Evolutionary conservation across 768 basidiomycete species (phyloP).

Genomic region (Brasilioporus rufonigricans): DNA sequence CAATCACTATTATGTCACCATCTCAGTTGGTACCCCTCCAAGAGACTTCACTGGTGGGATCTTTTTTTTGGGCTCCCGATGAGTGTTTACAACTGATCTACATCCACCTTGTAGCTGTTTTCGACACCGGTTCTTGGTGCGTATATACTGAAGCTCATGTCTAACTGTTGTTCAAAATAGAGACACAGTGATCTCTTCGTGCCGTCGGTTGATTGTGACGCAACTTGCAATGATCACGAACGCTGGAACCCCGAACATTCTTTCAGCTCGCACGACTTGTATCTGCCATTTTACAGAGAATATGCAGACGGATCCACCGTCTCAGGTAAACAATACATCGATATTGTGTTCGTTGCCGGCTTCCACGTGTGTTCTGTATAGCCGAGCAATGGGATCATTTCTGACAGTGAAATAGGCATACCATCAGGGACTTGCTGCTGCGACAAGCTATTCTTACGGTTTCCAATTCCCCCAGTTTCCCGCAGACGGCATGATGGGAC

Average conservation of each 20-base stretch:
- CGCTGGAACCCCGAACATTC: slow-evolving; percentile 21
- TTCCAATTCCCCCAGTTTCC: not conserved
- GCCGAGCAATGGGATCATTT: too few species aligned
- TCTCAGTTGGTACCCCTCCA: too few species aligned
- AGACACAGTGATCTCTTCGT: too few species aligned
- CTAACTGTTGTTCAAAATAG: too few species aligned
- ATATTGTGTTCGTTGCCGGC: slow-evolving; percentile 18
- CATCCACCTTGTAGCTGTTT: too few species aligned
- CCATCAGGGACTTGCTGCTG: slow-evolving; percentile 7
- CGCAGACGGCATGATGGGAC: slow-evolving; percentile 24
- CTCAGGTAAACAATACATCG: slow-evolving; percentile 37
- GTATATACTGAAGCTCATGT: too few species aligned
- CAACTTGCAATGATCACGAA: slow-evolving; percentile 27
- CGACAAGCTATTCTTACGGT: not conserved
- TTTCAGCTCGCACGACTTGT: slow-evolving; percentile 23
- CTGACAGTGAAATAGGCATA: slow-evolving; percentile 7
- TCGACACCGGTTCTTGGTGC: too few species aligned
- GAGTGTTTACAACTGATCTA: too few species aligned
- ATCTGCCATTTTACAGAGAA: slow-evolving; percentile 23
- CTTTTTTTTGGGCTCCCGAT: too few species aligned
- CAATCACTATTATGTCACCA: too few species aligned
- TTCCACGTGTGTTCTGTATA: not conserved
- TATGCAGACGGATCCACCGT: slow-evolving; percentile 38
- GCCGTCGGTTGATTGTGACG: not conserved
- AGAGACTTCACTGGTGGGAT: too few species aligned